phyloP scores from a whole-genome alignment of 2,329 filamentous ascomycete genomes.

The Xylariomycetidae sp. region DNA sequence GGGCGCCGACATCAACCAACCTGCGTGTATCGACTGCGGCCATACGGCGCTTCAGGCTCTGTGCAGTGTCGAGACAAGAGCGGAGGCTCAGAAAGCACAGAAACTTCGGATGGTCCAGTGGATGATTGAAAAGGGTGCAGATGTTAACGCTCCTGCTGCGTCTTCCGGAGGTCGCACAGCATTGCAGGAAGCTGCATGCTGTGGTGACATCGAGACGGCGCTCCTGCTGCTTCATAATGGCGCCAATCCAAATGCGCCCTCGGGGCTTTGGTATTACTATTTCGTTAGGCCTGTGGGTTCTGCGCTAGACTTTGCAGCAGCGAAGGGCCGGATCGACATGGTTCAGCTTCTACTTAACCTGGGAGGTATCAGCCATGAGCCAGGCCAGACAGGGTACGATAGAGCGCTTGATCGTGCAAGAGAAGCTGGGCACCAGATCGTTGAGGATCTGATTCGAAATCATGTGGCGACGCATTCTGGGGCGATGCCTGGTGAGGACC shows the following conservation, averaged over 20 bases:
- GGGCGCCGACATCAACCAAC: constrained; percentile 11
- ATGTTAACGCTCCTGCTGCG: constrained; percentile 3
- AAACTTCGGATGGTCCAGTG: constrained; percentile 1
- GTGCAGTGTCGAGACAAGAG: too few species aligned
- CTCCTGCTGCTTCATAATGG: constrained; percentile 10
- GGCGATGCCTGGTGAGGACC: too few species aligned
- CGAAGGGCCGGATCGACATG: constrained; percentile 6
- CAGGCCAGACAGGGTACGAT: constrained; percentile 9
- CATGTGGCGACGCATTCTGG: too few species aligned
- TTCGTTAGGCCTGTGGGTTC: too few species aligned
- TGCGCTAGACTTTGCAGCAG: constrained; percentile 6
- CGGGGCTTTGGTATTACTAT: rapidly evolving
- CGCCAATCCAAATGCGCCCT: constrained; percentile 8
- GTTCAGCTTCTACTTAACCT: constrained; percentile 11
- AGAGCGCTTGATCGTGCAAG: too few species aligned
- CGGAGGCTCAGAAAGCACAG: too few species aligned
- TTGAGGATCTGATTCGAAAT: too few species aligned
- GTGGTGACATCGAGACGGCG: constrained; percentile 7
- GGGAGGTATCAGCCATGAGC: constrained; percentile 8
- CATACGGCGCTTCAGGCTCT: constrained; percentile 3
- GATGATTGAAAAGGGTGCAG: constrained; percentile 1
- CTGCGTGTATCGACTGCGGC: neutral
- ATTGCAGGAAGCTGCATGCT: constrained; percentile 5
- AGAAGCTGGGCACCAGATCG: too few species aligned
- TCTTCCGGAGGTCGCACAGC: neutral